Percentiles rank a stretch among this genome's conserved stretches.
Evolutionary conservation across 768 basidiomycete species (phyloP).

Genomic region (Lactarius deliciosus): DNA sequence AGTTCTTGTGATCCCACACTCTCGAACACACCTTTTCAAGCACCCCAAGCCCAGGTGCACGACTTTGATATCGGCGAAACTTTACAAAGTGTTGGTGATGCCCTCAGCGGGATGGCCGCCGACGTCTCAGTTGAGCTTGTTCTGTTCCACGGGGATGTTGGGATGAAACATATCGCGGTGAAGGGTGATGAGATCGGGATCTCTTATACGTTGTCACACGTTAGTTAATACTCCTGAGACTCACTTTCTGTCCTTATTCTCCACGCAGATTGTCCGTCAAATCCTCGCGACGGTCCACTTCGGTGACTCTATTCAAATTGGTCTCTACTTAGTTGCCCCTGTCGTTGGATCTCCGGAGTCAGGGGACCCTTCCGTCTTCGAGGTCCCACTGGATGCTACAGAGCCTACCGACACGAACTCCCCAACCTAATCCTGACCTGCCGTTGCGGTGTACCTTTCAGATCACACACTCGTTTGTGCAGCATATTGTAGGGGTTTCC

Average conservation of each 20-base stretch:
- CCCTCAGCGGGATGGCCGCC: slow-evolving; percentile 79
- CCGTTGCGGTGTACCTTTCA: slow-evolving; percentile 59
- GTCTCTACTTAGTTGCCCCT: slow-evolving; percentile 56
- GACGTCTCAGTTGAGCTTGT: slow-evolving; percentile 88
- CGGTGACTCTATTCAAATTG: slow-evolving; percentile 86
- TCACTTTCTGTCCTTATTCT: slow-evolving; percentile 28
- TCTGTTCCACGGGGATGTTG: slow-evolving; percentile 85
- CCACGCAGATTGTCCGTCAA: slow-evolving; percentile 75
- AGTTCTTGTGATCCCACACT: slow-evolving; percentile 9
- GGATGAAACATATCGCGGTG: slow-evolving; percentile 83
- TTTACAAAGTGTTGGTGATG: slow-evolving; percentile 86
- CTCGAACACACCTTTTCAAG: slow-evolving; percentile 16
- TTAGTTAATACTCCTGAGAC: slow-evolving; percentile 44
- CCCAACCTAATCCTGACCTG: slow-evolving; percentile 34
- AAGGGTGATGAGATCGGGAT: slow-evolving; percentile 83
- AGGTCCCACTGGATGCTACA: slow-evolving; percentile 26
- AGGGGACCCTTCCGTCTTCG: slow-evolving; percentile 11
- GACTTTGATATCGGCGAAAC: slow-evolving; percentile 93
- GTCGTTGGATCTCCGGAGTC: slow-evolving; percentile 16
- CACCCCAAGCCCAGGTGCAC: slow-evolving; percentile 19
- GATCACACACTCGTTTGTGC: slow-evolving; percentile 50
- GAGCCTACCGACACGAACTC: slow-evolving; percentile 22
- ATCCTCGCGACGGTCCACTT: slow-evolving; percentile 62
- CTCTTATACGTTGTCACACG: slow-evolving; percentile 79
- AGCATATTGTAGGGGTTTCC: slow-evolving; percentile 15